A percentile compares a stretch with the other conserved stretches of the same genome.
Conservation (phyloP, 352 stramenopile species). For the Albugo candida region DNA sequence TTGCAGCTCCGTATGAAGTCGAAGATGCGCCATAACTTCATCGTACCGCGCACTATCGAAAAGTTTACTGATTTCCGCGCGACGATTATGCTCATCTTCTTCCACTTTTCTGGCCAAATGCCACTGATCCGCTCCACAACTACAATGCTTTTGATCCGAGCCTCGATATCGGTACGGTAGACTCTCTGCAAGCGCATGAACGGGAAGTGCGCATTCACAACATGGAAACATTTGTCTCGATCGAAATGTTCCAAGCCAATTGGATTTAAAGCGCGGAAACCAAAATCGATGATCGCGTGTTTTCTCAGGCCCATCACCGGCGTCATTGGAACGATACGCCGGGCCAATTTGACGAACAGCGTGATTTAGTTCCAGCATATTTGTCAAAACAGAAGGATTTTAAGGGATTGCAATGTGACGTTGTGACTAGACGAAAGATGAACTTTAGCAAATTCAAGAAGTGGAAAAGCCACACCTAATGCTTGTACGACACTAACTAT, state of each 20-base stretch:
- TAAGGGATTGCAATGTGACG: no score
- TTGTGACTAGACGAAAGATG: no score
- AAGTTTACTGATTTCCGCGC: conserved; percentile 68
- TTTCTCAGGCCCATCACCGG: conserved; percentile 63
- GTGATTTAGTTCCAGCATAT: no score
- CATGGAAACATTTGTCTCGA: conserved; percentile 76
- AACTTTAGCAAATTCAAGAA: no score
- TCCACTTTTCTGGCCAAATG: conserved; percentile 64
- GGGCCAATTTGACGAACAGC: conserved; percentile 33
- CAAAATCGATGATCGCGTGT: conserved; percentile 71
- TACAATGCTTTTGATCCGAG: conserved; percentile 62
- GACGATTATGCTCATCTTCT: conserved; percentile 64
- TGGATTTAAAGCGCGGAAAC: conserved; percentile 79
- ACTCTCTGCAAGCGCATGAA: background rate
- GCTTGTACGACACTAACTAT: no score
- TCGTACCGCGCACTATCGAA: conserved; percentile 68
- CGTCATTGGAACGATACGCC: conserved; percentile 49
- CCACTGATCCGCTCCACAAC: conserved; percentile 65
- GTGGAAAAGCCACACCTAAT: no score
- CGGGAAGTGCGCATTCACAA: conserved; percentile 55
- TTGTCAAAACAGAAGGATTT: no score
- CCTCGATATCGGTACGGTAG: conserved; percentile 38
- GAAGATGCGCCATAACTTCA: conserved; percentile 38
- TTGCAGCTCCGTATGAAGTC: background rate
- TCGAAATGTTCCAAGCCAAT: conserved; percentile 69